These are phyloP conservation scores for Ceratocystis eucalypticola DNA, from an alignment of 2,329 filamentous ascomycete genomes.

Conservation along the genomic window DNA sequence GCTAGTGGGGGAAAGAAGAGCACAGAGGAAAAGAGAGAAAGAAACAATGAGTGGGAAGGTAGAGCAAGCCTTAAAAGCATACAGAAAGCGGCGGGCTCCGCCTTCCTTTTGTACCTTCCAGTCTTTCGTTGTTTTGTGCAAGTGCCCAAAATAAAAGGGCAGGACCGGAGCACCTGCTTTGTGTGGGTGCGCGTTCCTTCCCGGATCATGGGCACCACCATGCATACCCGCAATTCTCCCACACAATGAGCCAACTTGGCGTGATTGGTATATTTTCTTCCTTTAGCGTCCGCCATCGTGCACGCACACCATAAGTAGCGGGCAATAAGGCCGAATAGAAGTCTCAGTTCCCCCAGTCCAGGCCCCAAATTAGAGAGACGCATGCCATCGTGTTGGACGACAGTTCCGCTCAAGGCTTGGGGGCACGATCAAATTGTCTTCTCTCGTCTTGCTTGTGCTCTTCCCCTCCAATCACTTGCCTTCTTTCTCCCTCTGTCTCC, in stretches of 20 bases:
- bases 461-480: background rate
- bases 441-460: background rate
- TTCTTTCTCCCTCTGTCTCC: background rate
- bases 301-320: background rate
- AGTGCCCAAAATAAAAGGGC: background rate
- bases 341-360: background rate
- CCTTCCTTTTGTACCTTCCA: constrained; percentile 2
- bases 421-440: background rate
- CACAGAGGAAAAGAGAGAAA: background rate
- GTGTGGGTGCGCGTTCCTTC: constrained; percentile 3
- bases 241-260: background rate
- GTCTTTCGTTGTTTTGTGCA: no score
- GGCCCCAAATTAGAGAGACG: background rate
- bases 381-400: background rate
- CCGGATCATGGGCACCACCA: background rate
- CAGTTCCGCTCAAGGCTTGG: no score
- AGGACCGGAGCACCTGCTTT: constrained; percentile 3
- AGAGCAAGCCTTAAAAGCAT: no score
- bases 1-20: background rate
- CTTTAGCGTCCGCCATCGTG: background rate
- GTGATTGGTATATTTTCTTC: background rate
- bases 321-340: background rate
- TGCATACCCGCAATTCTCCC: constrained; percentile 8
- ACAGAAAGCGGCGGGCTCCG: background rate
- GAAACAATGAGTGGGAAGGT: background rate